A percentile compares a stretch with the other conserved stretches of the same genome.
These are phyloP conservation scores for Aspergillus tamarii DNA, from an alignment of 2,329 filamentous ascomycete genomes.

Conservation along the genomic window DNA sequence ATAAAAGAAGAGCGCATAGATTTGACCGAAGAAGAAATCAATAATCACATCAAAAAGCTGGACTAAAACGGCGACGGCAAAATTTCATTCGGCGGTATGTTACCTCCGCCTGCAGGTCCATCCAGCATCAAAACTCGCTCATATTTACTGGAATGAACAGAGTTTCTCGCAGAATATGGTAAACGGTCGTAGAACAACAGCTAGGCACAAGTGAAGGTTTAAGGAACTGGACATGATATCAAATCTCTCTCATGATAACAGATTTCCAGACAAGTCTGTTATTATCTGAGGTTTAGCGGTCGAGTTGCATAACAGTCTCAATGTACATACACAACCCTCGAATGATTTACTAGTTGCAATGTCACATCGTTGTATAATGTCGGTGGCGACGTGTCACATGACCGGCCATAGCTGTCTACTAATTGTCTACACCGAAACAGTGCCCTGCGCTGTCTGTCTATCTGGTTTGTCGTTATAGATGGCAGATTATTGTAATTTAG, in stretches of 20 bases:
- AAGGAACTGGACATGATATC: background rate
- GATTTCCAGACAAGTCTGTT: background rate
- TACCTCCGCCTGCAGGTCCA: too few species aligned
- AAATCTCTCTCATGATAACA: background rate
- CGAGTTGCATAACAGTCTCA: background rate
- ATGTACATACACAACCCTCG: background rate
- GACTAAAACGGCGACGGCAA: background rate
- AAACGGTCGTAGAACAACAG: background rate
- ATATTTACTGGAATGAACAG: background rate
- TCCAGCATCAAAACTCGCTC: background rate
- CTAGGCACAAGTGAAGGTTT: background rate
- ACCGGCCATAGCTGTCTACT: background rate
- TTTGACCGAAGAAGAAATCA: background rate
- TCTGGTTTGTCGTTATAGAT: background rate
- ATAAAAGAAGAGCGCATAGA: background rate
- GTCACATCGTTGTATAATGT: background rate
- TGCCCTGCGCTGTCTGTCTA: background rate
- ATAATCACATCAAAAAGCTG: background rate
- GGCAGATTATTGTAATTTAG: background rate
- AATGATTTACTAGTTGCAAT: background rate
- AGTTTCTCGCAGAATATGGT: background rate
- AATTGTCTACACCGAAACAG: background rate
- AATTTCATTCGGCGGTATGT: background rate
- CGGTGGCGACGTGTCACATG: too few species aligned
- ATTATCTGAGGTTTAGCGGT: background rate